Evolutionary conservation across 768 basidiomycete genomes (phyloP), one percentile per base, ranked within the genome.

Genomic region (Russula sp.): DNA sequence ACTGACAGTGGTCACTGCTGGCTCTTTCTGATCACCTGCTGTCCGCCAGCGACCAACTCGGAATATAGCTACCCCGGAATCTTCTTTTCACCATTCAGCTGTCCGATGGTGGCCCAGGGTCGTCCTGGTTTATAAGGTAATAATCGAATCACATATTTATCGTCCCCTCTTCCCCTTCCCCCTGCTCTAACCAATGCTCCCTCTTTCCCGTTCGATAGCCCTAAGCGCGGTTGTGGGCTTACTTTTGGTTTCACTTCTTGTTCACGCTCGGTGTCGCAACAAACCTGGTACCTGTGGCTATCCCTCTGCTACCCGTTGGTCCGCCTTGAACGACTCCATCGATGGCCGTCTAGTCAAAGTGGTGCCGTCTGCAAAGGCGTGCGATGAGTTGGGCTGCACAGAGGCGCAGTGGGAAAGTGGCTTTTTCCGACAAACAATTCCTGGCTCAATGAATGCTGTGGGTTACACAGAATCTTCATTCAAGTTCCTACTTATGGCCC

Each of bases 151-250:
- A 1, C 26, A 28, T n/a, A 22, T n/a, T 1, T 40, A 51, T 34
- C 20, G 38, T 5, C 3, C n/a, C 9, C 34, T 40, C 70, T 53
- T 75, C 61, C 73, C 76, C 53, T 8, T n/a, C 22, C 48, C 36
- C 7, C 36, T 20, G 9, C 0, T 30, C 8, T 8, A 1, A 38
- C 55, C 59, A 58, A 7, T 60, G 9, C 38, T 36, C 24, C 46
- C 42, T n/a, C 18, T 18, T 18, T 32, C 59, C 53, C 36, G 26
- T 28, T 49, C 28, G 24, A 16, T 64, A 16, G 20, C 53, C 8
- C 14, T 34, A 11, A 4, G 22, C 22, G 48, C 48, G 18, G 4
- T 55, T 2, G 53, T 13, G 14, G 26, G 36, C 13, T 55, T 38
- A 20, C 14, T 50, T 38, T 46, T 30, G 1, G 26, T 52, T 5